Evolutionary conservation across 108 stramenopile species (phyloP).

Genomic region (Cyclotella cryptica): DNA sequence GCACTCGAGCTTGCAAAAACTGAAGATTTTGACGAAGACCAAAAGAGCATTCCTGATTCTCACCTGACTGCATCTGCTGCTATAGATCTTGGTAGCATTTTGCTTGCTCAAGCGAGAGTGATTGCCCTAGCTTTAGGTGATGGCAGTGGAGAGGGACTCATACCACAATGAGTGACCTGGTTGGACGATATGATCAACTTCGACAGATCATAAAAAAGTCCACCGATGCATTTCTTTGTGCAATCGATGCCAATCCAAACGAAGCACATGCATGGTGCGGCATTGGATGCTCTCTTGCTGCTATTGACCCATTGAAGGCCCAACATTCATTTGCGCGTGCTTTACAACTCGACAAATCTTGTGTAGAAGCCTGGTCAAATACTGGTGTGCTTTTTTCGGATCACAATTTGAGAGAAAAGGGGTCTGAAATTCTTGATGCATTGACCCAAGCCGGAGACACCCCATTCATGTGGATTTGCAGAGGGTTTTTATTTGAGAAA

Average conservation of each 20-base stretch:
- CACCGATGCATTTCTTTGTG: slow-evolving; percentile 37
- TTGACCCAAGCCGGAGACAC: slow-evolving; percentile 78
- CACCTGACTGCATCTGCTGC: slow-evolving; percentile 49
- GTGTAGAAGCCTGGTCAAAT: slow-evolving; percentile 73
- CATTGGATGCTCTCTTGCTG: slow-evolving; percentile 61
- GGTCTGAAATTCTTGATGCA: slow-evolving; percentile 57
- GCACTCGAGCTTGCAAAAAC: slow-evolving; percentile 30
- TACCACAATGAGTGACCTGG: slow-evolving; percentile 29
- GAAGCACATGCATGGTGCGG: slow-evolving; percentile 77
- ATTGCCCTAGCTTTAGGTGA: slow-evolving; percentile 35
- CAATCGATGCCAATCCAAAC: slow-evolving; percentile 51
- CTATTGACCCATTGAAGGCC: slow-evolving; percentile 60
- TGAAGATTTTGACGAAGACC: slow-evolving; percentile 32
- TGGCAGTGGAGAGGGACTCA: slow-evolving; percentile 31
- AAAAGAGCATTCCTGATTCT: too few species aligned
- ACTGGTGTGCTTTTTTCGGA: slow-evolving; percentile 68
- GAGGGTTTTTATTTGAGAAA: slow-evolving; percentile 70
- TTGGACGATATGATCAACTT: slow-evolving; percentile 38
- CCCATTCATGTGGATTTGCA: slow-evolving; percentile 84
- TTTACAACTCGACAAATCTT: slow-evolving; percentile 62
- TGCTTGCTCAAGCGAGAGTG: slow-evolving; percentile 67
- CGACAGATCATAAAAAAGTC: slow-evolving; percentile 33
- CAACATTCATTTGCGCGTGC: slow-evolving; percentile 78
- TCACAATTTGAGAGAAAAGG: slow-evolving; percentile 40
- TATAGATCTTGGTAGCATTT: slow-evolving; percentile 65